phyloP scores from a whole-genome alignment of 2,329 filamentous ascomycete genomes.

The Penicillium sp. region DNA sequence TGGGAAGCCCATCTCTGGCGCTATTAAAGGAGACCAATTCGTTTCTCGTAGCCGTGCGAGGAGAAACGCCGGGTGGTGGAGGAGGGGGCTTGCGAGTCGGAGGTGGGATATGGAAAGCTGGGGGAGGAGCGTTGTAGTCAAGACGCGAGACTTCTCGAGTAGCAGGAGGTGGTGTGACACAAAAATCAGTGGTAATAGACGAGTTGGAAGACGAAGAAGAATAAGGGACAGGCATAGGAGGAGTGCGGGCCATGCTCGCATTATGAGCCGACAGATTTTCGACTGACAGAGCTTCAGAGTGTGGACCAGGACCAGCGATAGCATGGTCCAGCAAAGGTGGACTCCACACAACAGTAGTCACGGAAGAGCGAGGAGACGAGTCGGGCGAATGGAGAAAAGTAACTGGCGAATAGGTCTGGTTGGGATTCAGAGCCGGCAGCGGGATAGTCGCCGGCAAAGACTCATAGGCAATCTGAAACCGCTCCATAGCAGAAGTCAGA shows the following conservation, averaged over 20 bases:
- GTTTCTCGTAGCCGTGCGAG: not conserved
- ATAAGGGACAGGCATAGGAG: not conserved
- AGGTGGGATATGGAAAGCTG: not conserved
- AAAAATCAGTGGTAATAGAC: not conserved
- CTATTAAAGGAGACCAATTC: conserved; percentile 10
- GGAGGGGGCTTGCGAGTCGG: not conserved
- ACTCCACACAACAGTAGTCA: not conserved
- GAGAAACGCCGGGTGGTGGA: not conserved
- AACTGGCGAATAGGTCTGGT: not conserved
- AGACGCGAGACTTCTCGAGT: not conserved
- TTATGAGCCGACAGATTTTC: not conserved
- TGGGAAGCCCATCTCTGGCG: conserved; percentile 12
- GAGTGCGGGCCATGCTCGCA: not conserved
- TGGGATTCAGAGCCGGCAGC: not conserved
- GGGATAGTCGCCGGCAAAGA: conserved; percentile 24
- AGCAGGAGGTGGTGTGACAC: conserved; percentile 1
- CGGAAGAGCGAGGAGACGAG: not conserved
- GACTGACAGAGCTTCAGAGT: not conserved
- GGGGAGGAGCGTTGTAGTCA: not conserved
- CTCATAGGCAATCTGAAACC: conserved; percentile 36
- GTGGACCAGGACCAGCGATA: not conserved
- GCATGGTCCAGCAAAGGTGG: not conserved
- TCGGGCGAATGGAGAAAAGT: not conserved
- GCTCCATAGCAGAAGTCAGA: conserved; percentile 41
- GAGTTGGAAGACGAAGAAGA: not conserved